phyloP scores from a whole-genome alignment of 768 basidiomycete species.

The Coprinellus micaceus region DNA sequence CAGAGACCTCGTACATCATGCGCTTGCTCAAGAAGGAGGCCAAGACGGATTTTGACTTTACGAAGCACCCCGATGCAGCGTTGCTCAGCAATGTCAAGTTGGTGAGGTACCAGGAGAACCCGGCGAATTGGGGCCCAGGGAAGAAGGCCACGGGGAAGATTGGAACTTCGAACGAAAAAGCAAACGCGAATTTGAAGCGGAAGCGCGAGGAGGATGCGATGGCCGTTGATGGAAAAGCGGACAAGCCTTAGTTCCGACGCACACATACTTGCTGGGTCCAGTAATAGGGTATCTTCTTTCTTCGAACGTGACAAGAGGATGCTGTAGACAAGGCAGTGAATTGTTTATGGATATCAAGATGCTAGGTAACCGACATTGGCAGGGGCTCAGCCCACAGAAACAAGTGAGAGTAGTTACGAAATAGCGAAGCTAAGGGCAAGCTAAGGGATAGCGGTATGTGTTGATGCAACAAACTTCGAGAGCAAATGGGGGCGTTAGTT shows the following conservation, averaged over 20 bases:
- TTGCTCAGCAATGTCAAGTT: slow-evolving; percentile 67
- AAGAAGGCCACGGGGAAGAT: slow-evolving; percentile 42
- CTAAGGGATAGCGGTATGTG: too few relatives aligned
- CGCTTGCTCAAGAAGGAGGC: slow-evolving; percentile 66
- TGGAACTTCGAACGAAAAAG: too few relatives aligned
- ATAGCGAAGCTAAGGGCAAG: too few relatives aligned
- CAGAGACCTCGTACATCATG: slow-evolving; percentile 66
- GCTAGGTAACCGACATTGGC: too few relatives aligned
- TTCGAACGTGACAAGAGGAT: too few relatives aligned
- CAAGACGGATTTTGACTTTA: slow-evolving; percentile 73
- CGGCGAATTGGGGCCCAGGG: slow-evolving; percentile 90
- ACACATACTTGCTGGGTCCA: not conserved
- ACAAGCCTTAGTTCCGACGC: not conserved
- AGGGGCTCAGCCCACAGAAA: too few relatives aligned
- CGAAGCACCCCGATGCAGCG: slow-evolving; percentile 61
- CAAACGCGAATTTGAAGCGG: slow-evolving; percentile 33
- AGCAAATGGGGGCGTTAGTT: too few relatives aligned
- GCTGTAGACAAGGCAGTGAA: too few relatives aligned
- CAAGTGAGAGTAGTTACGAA: too few relatives aligned
- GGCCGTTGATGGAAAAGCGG: not conserved
- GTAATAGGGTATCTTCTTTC: too few relatives aligned
- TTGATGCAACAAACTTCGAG: too few relatives aligned
- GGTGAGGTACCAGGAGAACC: slow-evolving; percentile 89
- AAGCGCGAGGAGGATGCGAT: slow-evolving; percentile 33
- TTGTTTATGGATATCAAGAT: too few relatives aligned